phyloP scores from a whole-genome alignment of 1,284 basidiomycete species.

The Austroboletus novae-zelandiae region DNA sequence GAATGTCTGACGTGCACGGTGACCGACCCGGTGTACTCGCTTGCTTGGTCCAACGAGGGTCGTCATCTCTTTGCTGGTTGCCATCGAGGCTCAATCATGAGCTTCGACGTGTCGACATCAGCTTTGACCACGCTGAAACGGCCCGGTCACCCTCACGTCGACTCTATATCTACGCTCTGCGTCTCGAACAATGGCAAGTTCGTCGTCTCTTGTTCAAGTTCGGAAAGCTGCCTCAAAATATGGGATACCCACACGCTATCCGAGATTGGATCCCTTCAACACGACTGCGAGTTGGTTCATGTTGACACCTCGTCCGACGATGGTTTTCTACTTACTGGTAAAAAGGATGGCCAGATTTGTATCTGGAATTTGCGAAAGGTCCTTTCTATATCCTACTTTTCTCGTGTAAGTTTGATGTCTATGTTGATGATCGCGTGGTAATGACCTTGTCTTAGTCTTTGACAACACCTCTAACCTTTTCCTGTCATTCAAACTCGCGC shows the following conservation, averaged over 20 bases:
- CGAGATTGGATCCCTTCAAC: constrained; percentile 8
- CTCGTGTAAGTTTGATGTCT: constrained; percentile 5
- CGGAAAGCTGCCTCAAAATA: constrained; percentile 12
- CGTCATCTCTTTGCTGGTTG: constrained; percentile 16
- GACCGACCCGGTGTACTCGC: constrained; percentile 9
- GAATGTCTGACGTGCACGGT: not conserved
- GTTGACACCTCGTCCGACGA: constrained; percentile 17
- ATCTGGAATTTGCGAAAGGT: not conserved
- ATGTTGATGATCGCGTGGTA: not conserved
- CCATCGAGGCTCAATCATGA: constrained; percentile 9
- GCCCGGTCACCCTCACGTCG: constrained; percentile 10
- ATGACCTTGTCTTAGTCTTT: constrained; percentile 10
- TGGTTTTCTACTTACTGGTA: constrained; percentile 1
- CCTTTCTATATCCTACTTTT: constrained; percentile 9
- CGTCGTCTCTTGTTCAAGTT: constrained; percentile 17
- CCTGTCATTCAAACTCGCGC: not conserved
- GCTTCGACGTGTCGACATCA: constrained; percentile 11
- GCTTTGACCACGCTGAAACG: not conserved
- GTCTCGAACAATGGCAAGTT: constrained; percentile 24
- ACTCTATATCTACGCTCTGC: constrained; percentile 13
- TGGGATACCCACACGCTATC: constrained; percentile 14
- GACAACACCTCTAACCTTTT: not conserved
- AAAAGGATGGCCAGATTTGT: not conserved
- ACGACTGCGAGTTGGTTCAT: constrained; percentile 12
- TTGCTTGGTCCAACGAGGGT: constrained; percentile 22